Percentiles rank a stretch among this genome's conserved stretches.
Evolutionary conservation across 345 rosid genomes (phyloP).

Genomic region (Crucihimalaya himalaica): DNA sequence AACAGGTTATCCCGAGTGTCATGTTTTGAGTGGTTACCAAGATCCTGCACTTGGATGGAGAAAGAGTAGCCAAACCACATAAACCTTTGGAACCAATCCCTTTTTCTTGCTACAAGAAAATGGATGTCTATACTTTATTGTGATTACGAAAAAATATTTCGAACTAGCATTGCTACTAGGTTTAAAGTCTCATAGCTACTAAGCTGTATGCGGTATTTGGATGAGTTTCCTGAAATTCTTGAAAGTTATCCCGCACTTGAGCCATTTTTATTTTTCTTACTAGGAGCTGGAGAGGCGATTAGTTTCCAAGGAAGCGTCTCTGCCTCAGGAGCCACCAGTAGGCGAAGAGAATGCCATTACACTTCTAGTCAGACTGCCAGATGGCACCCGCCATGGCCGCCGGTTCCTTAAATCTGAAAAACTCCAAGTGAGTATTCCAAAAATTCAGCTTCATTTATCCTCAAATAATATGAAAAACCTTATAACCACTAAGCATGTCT

Average conservation of each 20-base stretch:
- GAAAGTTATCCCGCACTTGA: not conserved
- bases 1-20: not conserved
- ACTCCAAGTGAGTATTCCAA: slow-evolving; percentile 4
- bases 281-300: slow-evolving; percentile 2
- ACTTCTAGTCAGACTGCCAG: not conserved
- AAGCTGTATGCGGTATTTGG: not conserved
- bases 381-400: slow-evolving; percentile 15
- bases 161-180: not conserved
- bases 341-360: not conserved
- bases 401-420: slow-evolving; percentile 8
- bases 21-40: not conserved
- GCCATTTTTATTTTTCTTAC: not conserved
- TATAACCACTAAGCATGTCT: not conserved
- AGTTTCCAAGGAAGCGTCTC: slow-evolving; percentile 16
- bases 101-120: not conserved
- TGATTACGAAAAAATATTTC: not conserved
- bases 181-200: not conserved
- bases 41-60: not conserved
- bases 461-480: not conserved
- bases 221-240: slow-evolving; percentile 4
- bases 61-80: not conserved
- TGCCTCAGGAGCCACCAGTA: slow-evolving; percentile 16
- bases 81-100: not conserved
- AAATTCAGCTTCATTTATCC: not conserved
- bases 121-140: not conserved